Evolutionary conservation across 139 green algal species (phyloP), one percentile per base, ranked within the genome.

Genomic region (Chlorella sp.): DNA sequence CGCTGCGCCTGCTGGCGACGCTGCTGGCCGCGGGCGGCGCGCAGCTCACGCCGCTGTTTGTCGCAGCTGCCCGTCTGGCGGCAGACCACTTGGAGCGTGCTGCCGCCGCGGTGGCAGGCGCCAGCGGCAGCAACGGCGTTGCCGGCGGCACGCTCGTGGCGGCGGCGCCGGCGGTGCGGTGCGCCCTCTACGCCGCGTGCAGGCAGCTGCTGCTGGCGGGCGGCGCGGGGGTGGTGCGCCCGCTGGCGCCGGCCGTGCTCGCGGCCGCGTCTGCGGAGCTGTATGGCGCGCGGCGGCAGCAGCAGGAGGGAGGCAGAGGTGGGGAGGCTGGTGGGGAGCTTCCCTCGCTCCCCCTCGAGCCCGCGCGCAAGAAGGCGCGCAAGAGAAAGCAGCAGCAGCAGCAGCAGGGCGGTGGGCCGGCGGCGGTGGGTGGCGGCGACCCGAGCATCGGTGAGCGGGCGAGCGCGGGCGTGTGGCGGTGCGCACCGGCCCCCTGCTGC

Each of bases 1-100:
- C 69, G 67, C 58, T 84, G 48, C 64, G 82, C 29, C 64, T 88
- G n/a, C 64, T 86, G 48, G 67, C 79, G 31, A 61, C 72, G 23
- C 48, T 77, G 48, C 75, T 90, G 63, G 61, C 76, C 31, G 41
- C 73, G 8, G 48, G 58, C 3, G 84, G 62, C 8, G 83, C 73
- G 36, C 53, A 68, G 21, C 31, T 88, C 35, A 40, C 81, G 56
- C 65, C 64, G 8, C 77, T 91, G 67, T 75, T 79, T 63, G 64
- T 73, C 3, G 23, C 68, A 8, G 36, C 83, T 21, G 56, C 75
- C 0, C 60, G 88, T 2, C 67, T 91, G 48, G 38, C 84, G 35
- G 27, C 40, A 9, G 77, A 77, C n/a, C 67, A 75, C 9, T 74
- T 92, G 69, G 64, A 81, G 2, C 60, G 71, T 14, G 56, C 82